Evolutionary conservation across 305 asterid species (phyloP).

Genomic region (Fraxinus platypoda): DNA sequence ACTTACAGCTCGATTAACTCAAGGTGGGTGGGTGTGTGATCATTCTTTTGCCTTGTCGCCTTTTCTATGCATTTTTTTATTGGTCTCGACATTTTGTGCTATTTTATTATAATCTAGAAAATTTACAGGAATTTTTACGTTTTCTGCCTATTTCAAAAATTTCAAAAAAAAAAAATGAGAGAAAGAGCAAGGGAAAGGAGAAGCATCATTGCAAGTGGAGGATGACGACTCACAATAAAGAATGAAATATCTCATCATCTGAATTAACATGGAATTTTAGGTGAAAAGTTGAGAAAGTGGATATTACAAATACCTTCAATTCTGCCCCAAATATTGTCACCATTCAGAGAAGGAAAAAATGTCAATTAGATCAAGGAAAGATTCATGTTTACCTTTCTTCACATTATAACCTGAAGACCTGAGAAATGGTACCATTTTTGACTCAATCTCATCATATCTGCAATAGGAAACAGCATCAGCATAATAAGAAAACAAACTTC

Average conservation of each 20-base stretch:
- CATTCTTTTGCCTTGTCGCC: background rate
- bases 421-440: conserved; percentile 69
- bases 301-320: background rate
- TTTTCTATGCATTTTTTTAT: background rate
- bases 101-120: background rate
- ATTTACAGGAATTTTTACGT: background rate
- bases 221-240: background rate
- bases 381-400: conserved; percentile 65
- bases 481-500: conserved; percentile 9
- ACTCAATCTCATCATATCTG: conserved; percentile 90
- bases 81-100: background rate
- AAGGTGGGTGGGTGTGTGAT: background rate
- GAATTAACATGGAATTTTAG: background rate
- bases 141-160: background rate
- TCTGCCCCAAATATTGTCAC: background rate
- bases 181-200: background rate
- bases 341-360: background rate
- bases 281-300: background rate
- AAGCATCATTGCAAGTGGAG: background rate
- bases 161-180: background rate
- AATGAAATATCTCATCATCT: background rate
- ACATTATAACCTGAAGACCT: conserved; percentile 85
- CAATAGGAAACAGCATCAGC: conserved; percentile 16
- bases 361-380: background rate
- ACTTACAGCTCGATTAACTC: background rate